Conservation (phyloP, 164 flowering plant species). For the Echeveria elegans region DNA sequence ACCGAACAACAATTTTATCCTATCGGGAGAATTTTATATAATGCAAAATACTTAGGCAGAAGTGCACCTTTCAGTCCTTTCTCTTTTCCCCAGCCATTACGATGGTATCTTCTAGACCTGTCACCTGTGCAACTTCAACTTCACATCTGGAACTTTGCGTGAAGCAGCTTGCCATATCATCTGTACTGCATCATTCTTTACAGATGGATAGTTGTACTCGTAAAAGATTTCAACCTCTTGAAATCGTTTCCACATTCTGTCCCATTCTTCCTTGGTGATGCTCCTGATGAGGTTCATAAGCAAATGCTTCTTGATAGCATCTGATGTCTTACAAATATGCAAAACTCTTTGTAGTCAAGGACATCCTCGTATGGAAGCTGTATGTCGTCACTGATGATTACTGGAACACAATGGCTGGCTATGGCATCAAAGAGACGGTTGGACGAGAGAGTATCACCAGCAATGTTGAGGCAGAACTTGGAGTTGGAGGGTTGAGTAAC, state of each 20-base stretch:
- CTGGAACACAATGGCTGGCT: slow-evolving; percentile 90
- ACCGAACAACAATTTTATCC: not conserved
- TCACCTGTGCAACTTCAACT: slow-evolving; percentile 41
- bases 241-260: slow-evolving; percentile 50
- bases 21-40: not conserved
- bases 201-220: slow-evolving; percentile 63
- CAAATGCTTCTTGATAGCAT: slow-evolving; percentile 52
- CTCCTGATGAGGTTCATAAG: slow-evolving; percentile 45
- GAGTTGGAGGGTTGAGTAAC: too few relatives aligned
- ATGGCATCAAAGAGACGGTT: slow-evolving; percentile 86
- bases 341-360: slow-evolving; percentile 70
- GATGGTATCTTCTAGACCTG: slow-evolving; percentile 30
- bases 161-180: slow-evolving; percentile 87
- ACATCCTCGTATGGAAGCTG: slow-evolving; percentile 91
- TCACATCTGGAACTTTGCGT: slow-evolving; percentile 43
- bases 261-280: slow-evolving; percentile 63
- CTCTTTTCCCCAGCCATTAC: not conserved
- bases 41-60: slow-evolving; percentile 25
- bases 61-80: slow-evolving; percentile 10
- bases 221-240: slow-evolving; percentile 46
- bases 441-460: slow-evolving; percentile 90
- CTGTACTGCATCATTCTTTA: slow-evolving; percentile 63
- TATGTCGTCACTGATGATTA: slow-evolving; percentile 75
- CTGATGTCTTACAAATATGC: slow-evolving; percentile 62
- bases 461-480: slow-evolving; percentile 85